Evolutionary conservation across 805 yeast genomes (phyloP), one percentile per base, ranked within the genome.

Genomic region (Candida vaughaniae): DNA sequence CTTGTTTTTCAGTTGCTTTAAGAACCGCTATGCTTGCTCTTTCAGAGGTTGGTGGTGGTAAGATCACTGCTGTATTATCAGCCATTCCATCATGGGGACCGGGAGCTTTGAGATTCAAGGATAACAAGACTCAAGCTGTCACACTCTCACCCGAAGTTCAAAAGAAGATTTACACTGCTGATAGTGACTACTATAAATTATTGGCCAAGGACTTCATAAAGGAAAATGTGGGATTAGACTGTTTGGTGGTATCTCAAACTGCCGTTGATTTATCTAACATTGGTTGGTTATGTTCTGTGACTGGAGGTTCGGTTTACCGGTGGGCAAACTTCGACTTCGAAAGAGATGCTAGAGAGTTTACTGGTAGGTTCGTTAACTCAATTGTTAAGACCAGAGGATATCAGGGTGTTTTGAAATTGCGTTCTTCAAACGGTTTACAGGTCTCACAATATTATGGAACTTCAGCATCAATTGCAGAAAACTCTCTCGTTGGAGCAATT

Each of bases 341-440:
- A 35, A 68, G 85, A 35, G 96, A 93, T 58, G 89, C 86, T 16
- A 58, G 77, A 15, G 69, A 76, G 9, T 68, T 87, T 35, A 73
- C 78, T 7, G 74, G 80, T 29, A 85, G 84, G 17, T 66, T 84
- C 45, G 65, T 69, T n/a, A 62, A 67, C 23, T 66, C 79, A 5
- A 70, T 84, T 11, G 52, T 62, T 2, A 69, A 71, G 17, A 63
- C 76, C 2, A 59, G 61, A 4, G 98, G 95, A 4, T 84, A 84
- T 50, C 93, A 86, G 56, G 90, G 85, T 4, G 83, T 83, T 47
- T 61, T 91, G 46, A 89, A 89, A 53, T 75, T 89, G 17, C 83
- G 99, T 46, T 83, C 90, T 49, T 88, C 97, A 1, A 79, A 75
- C 46, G 98, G 98, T 0, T 65, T 93, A 35, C 95, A 86, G 53